These are phyloP conservation scores for Niveomyces coronatus DNA, from an alignment of 2,329 filamentous ascomycete genomes.

Conservation along the genomic window DNA sequence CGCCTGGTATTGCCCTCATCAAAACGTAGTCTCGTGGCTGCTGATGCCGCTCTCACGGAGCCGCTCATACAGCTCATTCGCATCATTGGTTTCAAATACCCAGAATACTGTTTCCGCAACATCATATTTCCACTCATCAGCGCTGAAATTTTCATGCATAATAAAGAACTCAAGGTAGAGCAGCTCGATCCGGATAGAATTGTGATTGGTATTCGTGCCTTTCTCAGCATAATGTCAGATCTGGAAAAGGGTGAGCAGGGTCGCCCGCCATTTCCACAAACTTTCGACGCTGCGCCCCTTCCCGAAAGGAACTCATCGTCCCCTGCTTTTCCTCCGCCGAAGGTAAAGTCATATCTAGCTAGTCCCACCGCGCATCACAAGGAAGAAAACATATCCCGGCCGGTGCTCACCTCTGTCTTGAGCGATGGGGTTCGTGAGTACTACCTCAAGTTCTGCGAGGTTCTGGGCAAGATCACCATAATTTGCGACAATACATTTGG, in stretches of 20 bases:
- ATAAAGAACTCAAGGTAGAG: conserved; percentile 74
- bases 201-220: conserved; percentile 93
- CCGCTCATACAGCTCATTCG: conserved; percentile 89
- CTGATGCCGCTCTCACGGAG: conserved; percentile 74
- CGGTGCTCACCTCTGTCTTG: conserved; percentile 51
- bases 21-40: conserved; percentile 70
- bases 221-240: conserved; percentile 86
- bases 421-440: conserved; percentile 72
- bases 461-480: conserved; percentile 89
- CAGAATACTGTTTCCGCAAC: conserved; percentile 83
- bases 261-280: conserved; percentile 73
- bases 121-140: conserved; percentile 96
- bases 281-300: conserved; percentile 34
- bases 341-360: conserved; percentile 18
- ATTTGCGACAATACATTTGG: conserved; percentile 97
- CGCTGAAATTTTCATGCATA: conserved; percentile 70
- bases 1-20: conserved; percentile 72
- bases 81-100: conserved; percentile 87
- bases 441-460: conserved; percentile 86
- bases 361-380: conserved; percentile 22
- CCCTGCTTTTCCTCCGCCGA: too few species aligned
- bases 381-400: conserved; percentile 58
- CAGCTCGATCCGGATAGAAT: conserved; percentile 93
- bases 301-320: conserved; percentile 39
- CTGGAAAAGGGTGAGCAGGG: conserved; percentile 73